These are phyloP conservation scores for Kodamaea neixiangensis DNA, from an alignment of 805 yeast genomes.

Conservation along the genomic window DNA sequence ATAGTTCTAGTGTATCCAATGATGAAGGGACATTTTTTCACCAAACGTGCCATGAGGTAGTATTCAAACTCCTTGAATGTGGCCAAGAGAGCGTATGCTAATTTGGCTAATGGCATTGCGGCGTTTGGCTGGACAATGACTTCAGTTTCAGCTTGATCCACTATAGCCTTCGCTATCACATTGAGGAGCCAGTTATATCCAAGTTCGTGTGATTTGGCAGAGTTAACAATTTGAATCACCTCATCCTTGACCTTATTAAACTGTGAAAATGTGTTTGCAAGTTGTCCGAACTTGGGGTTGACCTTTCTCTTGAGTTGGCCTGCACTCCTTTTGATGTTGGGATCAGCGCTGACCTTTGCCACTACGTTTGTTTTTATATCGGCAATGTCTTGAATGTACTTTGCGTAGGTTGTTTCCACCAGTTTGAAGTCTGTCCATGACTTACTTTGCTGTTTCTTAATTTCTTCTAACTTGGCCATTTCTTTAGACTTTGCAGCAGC, in stretches of 20 bases:
- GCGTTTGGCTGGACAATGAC: slow-evolving; percentile 76
- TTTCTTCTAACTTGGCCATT: background rate
- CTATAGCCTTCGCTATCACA: slow-evolving; percentile 79
- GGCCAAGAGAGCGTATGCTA: slow-evolving; percentile 57
- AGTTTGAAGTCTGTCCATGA: slow-evolving; percentile 34
- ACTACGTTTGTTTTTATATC: slow-evolving; percentile 64
- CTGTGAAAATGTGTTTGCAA: slow-evolving; percentile 71
- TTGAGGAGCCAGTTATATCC: slow-evolving; percentile 77
- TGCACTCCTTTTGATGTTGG: slow-evolving; percentile 53
- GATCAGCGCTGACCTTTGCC: slow-evolving; percentile 51
- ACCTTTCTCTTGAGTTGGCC: slow-evolving; percentile 69
- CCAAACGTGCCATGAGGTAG: slow-evolving; percentile 72
- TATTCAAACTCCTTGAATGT: slow-evolving; percentile 52
- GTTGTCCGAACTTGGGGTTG: slow-evolving; percentile 89
- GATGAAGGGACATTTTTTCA: slow-evolving; percentile 86
- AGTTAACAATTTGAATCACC: slow-evolving; percentile 49
- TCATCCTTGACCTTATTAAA: slow-evolving; percentile 52
- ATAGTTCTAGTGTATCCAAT: slow-evolving; percentile 78
- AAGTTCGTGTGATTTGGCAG: slow-evolving; percentile 49
- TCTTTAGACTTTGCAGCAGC: slow-evolving; percentile 12
- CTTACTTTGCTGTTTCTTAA: slow-evolving; percentile 17
- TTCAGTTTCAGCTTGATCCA: slow-evolving; percentile 92
- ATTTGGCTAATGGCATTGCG: slow-evolving; percentile 75
- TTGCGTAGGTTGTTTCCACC: slow-evolving; percentile 46
- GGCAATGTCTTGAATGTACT: slow-evolving; percentile 52